Conservation (phyloP, 305 asterid species). For the Ruellia speciosa region DNA sequence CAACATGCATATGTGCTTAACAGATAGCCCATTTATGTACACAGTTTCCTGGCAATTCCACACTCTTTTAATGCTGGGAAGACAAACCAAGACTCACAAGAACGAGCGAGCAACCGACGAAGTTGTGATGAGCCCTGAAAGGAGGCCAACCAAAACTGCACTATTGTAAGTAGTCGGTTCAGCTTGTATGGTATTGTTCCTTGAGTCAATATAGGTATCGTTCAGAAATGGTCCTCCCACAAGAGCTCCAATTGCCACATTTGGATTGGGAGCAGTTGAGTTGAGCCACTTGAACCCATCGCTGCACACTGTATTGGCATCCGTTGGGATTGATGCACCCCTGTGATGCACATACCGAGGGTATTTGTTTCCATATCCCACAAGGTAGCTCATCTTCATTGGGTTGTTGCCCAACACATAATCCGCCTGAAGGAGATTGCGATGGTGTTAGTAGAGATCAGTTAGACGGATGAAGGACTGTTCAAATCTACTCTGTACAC, state of each 20-base stretch:
- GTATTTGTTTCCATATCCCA: conserved; percentile 47
- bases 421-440: conserved; percentile 29
- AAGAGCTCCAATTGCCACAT: conserved; percentile 52
- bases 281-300: conserved; percentile 67
- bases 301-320: conserved; percentile 42
- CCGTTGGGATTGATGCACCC: conserved; percentile 53
- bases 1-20: no score
- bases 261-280: conserved; percentile 43
- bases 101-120: conserved; percentile 9
- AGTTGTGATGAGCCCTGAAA: conserved; percentile 50
- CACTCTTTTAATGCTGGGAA: no score
- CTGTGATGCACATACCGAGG: conserved; percentile 60
- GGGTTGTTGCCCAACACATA: conserved; percentile 48
- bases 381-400: conserved; percentile 49
- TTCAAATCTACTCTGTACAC: no score
- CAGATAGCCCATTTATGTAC: neutral
- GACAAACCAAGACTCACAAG: neutral
- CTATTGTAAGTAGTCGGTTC: conserved; percentile 58
- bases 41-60: neutral
- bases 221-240: conserved; percentile 62
- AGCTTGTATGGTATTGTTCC: conserved; percentile 43
- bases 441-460: no score
- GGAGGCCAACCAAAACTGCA: conserved; percentile 49
- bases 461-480: no score
- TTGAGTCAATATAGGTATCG: conserved; percentile 42